Conservation (phyloP, 768 basidiomycete genomes). For the Butyriboletus loyo region DNA sequence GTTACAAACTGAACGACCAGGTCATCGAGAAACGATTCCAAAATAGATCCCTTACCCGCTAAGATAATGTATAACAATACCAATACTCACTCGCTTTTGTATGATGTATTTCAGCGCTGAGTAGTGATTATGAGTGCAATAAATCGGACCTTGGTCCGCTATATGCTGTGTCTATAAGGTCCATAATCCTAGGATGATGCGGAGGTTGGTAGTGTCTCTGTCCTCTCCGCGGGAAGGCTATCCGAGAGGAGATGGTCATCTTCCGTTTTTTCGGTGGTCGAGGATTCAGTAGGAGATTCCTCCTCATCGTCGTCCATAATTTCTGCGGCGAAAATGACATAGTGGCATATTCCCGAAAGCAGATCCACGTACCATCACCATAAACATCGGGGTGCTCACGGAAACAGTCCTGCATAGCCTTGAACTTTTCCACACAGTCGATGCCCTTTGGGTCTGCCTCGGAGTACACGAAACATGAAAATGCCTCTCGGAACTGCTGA, state of each 20-base stretch:
- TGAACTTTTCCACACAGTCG: slow-evolving; percentile 97
- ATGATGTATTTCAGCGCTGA: slow-evolving; percentile 22
- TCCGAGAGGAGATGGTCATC: slow-evolving; percentile 4
- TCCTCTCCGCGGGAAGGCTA: slow-evolving; percentile 6
- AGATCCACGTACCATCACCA: slow-evolving; percentile 68
- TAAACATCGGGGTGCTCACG: slow-evolving; percentile 95
- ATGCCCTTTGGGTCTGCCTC: slow-evolving; percentile 97
- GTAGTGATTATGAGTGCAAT: slow-evolving; percentile 31
- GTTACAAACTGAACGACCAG: slow-evolving; percentile 68
- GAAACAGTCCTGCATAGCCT: slow-evolving; percentile 97
- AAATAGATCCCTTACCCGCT: slow-evolving; percentile 21
- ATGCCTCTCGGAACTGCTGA: slow-evolving; percentile 87
- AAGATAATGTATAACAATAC: slow-evolving; percentile 3
- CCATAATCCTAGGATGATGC: slow-evolving; percentile 18
- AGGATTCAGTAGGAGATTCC: slow-evolving; percentile 18
- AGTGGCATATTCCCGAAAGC: neutral
- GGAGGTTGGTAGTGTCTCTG: slow-evolving; percentile 4
- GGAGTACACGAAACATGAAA: slow-evolving; percentile 94
- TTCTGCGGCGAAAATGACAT: slow-evolving; percentile 38
- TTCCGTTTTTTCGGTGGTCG: slow-evolving; percentile 3
- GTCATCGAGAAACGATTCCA: slow-evolving; percentile 76
- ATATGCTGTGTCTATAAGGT: slow-evolving; percentile 23
- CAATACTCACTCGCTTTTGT: slow-evolving; percentile 10
- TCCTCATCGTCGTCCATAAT: slow-evolving; percentile 70
- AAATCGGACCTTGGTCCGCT: slow-evolving; percentile 17